These are phyloP conservation scores for Pichia nakasei DNA, from an alignment of 805 yeast species.

Conservation along the genomic window DNA sequence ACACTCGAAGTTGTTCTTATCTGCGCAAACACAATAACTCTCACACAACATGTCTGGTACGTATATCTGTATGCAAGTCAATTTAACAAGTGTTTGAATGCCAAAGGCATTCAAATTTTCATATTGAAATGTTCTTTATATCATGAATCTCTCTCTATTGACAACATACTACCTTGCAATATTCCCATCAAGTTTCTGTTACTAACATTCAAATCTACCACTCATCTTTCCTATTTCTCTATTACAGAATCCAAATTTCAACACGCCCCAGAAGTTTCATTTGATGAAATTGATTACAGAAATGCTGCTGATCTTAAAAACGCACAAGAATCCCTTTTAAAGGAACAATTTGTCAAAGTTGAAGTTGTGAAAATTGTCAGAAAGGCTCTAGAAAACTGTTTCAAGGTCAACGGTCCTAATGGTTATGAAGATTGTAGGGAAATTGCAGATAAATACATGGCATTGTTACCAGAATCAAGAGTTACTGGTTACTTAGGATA, in stretches of 20 bases:
- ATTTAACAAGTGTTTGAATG: too few relatives aligned
- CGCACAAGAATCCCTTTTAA: constrained; percentile 70
- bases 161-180: too few relatives aligned
- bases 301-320: constrained; percentile 51
- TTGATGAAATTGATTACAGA: constrained; percentile 73
- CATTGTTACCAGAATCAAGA: constrained; percentile 61
- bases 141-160: too few relatives aligned
- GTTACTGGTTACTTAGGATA: constrained; percentile 73
- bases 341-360: constrained; percentile 73
- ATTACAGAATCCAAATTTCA: constrained; percentile 15
- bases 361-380: constrained; percentile 60
- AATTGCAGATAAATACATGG: constrained; percentile 66
- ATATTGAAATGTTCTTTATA: too few relatives aligned
- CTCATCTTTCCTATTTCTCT: background rate
- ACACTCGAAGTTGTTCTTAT: too few relatives aligned
- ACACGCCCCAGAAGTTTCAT: constrained; percentile 63
- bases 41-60: background rate
- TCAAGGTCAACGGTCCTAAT: constrained; percentile 50
- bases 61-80: background rate
- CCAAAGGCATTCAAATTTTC: too few relatives aligned
- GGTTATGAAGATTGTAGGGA: constrained; percentile 75
- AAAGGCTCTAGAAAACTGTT: constrained; percentile 68
- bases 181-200: too few relatives aligned
- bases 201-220: background rate
- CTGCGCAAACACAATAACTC: too few relatives aligned